Conservation (phyloP, 192 early-diverging fungal species). For the Gorgonomyces haynaldii region DNA sequence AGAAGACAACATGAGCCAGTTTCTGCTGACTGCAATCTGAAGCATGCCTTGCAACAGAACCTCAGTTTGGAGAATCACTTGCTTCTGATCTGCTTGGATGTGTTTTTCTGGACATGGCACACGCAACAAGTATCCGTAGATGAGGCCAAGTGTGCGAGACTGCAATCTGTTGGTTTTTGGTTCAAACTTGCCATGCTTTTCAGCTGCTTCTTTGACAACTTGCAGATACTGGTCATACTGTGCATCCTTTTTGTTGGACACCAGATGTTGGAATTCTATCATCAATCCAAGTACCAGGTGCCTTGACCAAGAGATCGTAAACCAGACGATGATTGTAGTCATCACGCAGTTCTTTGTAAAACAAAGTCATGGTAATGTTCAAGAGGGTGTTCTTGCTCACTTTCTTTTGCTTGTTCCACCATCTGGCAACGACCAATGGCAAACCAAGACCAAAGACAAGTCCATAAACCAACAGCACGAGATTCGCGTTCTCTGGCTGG, state of each 20-base stretch:
- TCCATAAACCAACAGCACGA: slow-evolving; percentile 76
- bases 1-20: slow-evolving; percentile 66
- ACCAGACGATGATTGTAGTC: slow-evolving; percentile 12
- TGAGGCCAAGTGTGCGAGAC: too few relatives aligned
- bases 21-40: slow-evolving; percentile 73
- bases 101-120: too few relatives aligned
- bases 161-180: too few relatives aligned
- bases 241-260: not conserved
- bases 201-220: too few relatives aligned
- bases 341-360: slow-evolving; percentile 84
- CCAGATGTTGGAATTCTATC: not conserved
- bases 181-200: too few relatives aligned
- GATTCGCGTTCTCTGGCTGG: slow-evolving; percentile 68
- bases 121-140: too few relatives aligned
- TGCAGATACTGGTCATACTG: too few relatives aligned
- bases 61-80: slow-evolving; percentile 61
- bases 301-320: slow-evolving; percentile 3
- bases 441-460: slow-evolving; percentile 78
- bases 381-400: slow-evolving; percentile 85
- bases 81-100: slow-evolving; percentile 37
- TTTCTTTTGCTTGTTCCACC: slow-evolving; percentile 88
- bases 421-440: slow-evolving; percentile 77
- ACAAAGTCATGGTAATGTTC: slow-evolving; percentile 77
- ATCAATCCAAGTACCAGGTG: too few relatives aligned
- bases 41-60: slow-evolving; percentile 77